phyloP scores from a whole-genome alignment of 768 basidiomycete genomes.

The Russula olivacea region DNA sequence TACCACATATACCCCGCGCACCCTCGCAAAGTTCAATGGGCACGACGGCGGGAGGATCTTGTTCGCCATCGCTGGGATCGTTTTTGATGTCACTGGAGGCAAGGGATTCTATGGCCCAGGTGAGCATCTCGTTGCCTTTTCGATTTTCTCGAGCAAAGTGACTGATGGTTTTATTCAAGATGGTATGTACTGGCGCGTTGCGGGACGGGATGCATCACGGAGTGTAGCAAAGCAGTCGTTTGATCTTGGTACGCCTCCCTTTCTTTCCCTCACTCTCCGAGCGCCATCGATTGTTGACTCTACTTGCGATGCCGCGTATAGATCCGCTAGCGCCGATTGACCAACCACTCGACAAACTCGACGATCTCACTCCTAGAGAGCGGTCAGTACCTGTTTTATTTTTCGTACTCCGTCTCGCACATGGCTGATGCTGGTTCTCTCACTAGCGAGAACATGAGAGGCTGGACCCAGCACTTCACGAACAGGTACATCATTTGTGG shows the following conservation, averaged over 20 bases:
- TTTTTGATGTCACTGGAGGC: constrained; percentile 91
- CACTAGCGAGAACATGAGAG: constrained; percentile 85
- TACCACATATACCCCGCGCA: constrained; percentile 72
- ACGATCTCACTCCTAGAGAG: constrained; percentile 73
- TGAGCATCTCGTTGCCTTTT: constrained; percentile 38
- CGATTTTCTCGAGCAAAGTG: neutral
- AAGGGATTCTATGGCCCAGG: constrained; percentile 93
- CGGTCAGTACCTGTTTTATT: constrained; percentile 49
- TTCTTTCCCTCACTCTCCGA: neutral
- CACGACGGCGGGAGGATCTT: constrained; percentile 65
- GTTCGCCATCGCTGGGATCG: constrained; percentile 78
- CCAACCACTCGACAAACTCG: constrained; percentile 76
- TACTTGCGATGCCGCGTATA: constrained; percentile 27
- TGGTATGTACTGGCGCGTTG: constrained; percentile 97
- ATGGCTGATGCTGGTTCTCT: neutral
- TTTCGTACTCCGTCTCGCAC: no score
- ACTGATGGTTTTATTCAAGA: constrained; percentile 40
- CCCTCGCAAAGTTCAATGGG: constrained; percentile 62
- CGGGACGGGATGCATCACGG: constrained; percentile 89
- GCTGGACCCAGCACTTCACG: constrained; percentile 92
- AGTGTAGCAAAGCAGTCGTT: constrained; percentile 99
- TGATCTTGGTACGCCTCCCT: constrained; percentile 57
- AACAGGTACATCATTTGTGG: constrained; percentile 92
- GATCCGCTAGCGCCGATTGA: constrained; percentile 91
- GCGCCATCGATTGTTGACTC: constrained; percentile 4